Evolutionary conservation across 2,329 filamentous ascomycete genomes (phyloP).

Genomic region (Trichoderma breve): DNA sequence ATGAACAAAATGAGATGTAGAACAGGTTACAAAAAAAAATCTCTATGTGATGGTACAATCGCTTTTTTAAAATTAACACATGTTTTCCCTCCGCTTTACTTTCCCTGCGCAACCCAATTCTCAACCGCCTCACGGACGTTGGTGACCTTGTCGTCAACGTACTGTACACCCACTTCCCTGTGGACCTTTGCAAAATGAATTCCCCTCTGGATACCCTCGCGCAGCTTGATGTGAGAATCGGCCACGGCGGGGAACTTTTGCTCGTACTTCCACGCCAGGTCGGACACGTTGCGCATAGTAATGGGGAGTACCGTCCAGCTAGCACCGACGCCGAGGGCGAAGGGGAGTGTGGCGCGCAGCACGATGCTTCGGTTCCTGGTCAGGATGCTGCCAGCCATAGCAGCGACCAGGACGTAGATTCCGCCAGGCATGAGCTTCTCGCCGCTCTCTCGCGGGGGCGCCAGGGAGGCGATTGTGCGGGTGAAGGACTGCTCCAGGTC

Average conservation of each 20-base stretch:
- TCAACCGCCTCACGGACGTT: slow-evolving; percentile 75
- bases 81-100: slow-evolving; percentile 58
- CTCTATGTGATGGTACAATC: slow-evolving; percentile 40
- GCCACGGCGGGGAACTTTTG: slow-evolving; percentile 80
- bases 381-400: slow-evolving; percentile 93
- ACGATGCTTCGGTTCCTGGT: slow-evolving; percentile 83
- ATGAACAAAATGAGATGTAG: slow-evolving; percentile 14
- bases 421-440: slow-evolving; percentile 87
- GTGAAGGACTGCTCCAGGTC: slow-evolving; percentile 87
- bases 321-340: slow-evolving; percentile 76
- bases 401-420: slow-evolving; percentile 88
- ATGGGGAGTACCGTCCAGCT: slow-evolving; percentile 83
- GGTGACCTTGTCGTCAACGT: slow-evolving; percentile 78
- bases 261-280: slow-evolving; percentile 90
- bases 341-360: slow-evolving; percentile 71
- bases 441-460: slow-evolving; percentile 78
- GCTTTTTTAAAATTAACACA: slow-evolving; percentile 25
- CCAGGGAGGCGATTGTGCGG: slow-evolving; percentile 81
- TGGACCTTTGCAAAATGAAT: slow-evolving; percentile 74
- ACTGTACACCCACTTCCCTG: slow-evolving; percentile 64
- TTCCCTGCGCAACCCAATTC: slow-evolving; percentile 88
- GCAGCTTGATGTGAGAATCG: slow-evolving; percentile 72
- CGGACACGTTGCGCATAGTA: slow-evolving; percentile 84
- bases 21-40: slow-evolving; percentile 32
- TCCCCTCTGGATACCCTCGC: slow-evolving; percentile 66